Evolutionary conservation across 768 basidiomycete genomes (phyloP), one percentile per base, ranked within the genome.

Genomic region (Hebeloma cylindrosporum): DNA sequence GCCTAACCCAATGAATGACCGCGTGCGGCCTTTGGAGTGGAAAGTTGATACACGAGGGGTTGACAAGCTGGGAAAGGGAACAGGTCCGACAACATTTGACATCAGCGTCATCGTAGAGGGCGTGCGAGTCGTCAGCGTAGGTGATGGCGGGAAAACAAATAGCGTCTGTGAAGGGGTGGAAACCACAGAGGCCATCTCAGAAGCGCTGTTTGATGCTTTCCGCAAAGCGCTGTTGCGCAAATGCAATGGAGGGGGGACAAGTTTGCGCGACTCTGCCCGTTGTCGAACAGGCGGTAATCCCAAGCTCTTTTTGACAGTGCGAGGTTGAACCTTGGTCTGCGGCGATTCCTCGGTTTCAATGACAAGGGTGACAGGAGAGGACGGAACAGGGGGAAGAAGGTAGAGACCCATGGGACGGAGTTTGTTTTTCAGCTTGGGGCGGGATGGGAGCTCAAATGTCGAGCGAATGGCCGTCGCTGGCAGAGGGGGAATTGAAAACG

Each of bases 121-220:
- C 40, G 85, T 88, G 40, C 75, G 77, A 33, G 80, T 71, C 31
- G 51, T 59, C 56, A 70, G 56, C 35, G 73, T 80, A 36, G 64
- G 88, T 4, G 88, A 91, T 23, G 89, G 88, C 1, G 89, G 89
- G 59, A 92, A 92, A 27, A 92, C 83, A 54, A 92, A 91, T 34
- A 92, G 72, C 0, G 89, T 92, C 60, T 92, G 90, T 1, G 88
- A 88, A 23, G 86, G 85, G 25, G 83, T 77, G 13, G 63, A 58
- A 3, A 55, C 40, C 10, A 45, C 29, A 42, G n/a, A n/a, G n/a
- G 57, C 59, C 18, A 64, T 52, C 22, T 59, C 51, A n/a, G 55
- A 47, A 42, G 58, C 58, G 40, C 59, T 47, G 35, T 50, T 57
- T 36, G 66, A 64, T 22, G 62, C 53, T 51, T 65, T 68, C 38